phyloP scores from a whole-genome alignment of 768 basidiomycete genomes.

The Sistotremastrum niveocremeum region DNA sequence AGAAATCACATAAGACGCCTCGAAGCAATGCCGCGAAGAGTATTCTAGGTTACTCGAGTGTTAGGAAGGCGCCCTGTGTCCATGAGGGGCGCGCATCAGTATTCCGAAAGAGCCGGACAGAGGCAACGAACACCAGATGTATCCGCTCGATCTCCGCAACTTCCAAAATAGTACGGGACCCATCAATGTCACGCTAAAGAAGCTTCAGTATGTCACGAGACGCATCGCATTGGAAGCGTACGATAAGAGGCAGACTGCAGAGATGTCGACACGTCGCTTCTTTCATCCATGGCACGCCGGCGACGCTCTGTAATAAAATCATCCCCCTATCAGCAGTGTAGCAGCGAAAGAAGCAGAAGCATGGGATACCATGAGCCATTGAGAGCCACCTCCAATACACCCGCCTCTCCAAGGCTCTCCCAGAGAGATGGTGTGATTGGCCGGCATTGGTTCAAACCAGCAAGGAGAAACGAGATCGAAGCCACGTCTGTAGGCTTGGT shows the following conservation, averaged over 20 bases:
- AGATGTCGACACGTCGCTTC: conserved; percentile 81
- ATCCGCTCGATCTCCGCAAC: conserved; percentile 97
- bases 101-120: conserved; percentile 6
- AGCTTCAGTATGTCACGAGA: conserved; percentile 1
- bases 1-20: conserved; percentile 81
- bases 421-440: conserved; percentile 48
- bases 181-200: conserved; percentile 37
- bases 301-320: conserved; percentile 74
- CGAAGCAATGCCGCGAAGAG: conserved; percentile 76
- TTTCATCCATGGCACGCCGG: conserved; percentile 96
- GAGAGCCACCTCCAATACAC: conserved; percentile 55
- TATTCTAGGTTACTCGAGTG: conserved; percentile 63
- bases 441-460: conserved; percentile 56
- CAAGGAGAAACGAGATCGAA: conserved; percentile 86
- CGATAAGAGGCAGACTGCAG: conserved; percentile 78
- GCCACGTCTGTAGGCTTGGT: conserved; percentile 37
- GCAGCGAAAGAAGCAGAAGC: conserved; percentile 16
- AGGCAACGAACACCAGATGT: conserved; percentile 63
- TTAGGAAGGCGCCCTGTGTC: conserved; percentile 79
- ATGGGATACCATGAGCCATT: conserved; percentile 55
- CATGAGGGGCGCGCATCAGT: conserved; percentile 4
- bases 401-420: conserved; percentile 63
- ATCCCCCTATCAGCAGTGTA: conserved; percentile 25
- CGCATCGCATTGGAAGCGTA: conserved; percentile 18
- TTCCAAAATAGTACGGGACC: conserved; percentile 88